Evolutionary conservation across 2,329 filamentous ascomycete genomes (phyloP).

Genomic region (Aspergillus sergii): DNA sequence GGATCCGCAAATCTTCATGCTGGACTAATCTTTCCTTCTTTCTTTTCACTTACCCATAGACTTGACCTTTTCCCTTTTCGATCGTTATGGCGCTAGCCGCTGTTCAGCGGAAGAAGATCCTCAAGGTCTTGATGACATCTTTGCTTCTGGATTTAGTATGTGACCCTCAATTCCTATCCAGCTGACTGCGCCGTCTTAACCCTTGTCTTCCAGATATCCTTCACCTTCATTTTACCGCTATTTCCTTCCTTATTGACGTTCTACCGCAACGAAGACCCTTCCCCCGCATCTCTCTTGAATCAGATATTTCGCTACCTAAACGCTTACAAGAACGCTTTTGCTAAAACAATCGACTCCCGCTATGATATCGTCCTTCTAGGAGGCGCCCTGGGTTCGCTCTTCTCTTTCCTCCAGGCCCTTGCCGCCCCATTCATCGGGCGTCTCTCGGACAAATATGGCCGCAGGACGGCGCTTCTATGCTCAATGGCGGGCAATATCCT

Average conservation of each 20-base stretch:
- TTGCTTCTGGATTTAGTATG: conserved; percentile 85
- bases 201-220: conserved; percentile 72
- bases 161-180: conserved; percentile 11
- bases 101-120: conserved; percentile 71
- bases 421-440: conserved; percentile 89
- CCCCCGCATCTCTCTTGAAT: conserved; percentile 70
- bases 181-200: background rate
- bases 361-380: conserved; percentile 97
- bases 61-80: background rate
- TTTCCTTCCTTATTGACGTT: conserved; percentile 95
- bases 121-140: conserved; percentile 86
- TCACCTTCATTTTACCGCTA: conserved; percentile 95
- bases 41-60: background rate
- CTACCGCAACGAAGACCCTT: conserved; percentile 79
- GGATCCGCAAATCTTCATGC: background rate
- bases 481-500: conserved; percentile 93
- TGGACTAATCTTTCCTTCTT: background rate
- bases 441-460: conserved; percentile 85
- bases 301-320: conserved; percentile 82
- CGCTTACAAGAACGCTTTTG: conserved; percentile 90
- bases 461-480: conserved; percentile 81
- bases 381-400: conserved; percentile 89
- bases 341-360: conserved; percentile 87
- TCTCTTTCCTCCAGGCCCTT: conserved; percentile 88
- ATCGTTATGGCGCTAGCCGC: conserved; percentile 40